Evolutionary conservation across 2,329 filamentous ascomycete genomes (phyloP).

Genomic region (Sarocladium strictum): DNA sequence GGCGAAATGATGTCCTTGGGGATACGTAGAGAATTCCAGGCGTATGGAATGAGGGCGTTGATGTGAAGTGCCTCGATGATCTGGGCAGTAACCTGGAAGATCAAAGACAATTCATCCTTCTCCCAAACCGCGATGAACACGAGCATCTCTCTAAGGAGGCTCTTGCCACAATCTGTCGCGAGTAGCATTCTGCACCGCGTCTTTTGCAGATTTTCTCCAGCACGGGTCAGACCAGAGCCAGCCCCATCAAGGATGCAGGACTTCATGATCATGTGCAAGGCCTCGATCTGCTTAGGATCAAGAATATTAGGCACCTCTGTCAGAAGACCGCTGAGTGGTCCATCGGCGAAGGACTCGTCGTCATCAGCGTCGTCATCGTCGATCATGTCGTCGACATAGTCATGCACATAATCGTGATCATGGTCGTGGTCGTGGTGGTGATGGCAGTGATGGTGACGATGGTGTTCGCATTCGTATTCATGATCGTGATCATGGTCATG

Average conservation of each 20-base stretch:
- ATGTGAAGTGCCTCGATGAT: constrained; percentile 91
- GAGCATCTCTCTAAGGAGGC: constrained; percentile 80
- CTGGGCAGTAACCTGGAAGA: constrained; percentile 94
- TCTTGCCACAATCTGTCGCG: constrained; percentile 84
- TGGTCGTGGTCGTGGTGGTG: constrained; percentile 29
- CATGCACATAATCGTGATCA: constrained; percentile 32
- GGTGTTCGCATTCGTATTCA: constrained; percentile 11
- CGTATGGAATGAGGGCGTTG: constrained; percentile 83
- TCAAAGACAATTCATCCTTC: constrained; percentile 84
- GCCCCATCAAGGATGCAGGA: constrained; percentile 84
- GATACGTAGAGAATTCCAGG: constrained; percentile 86
- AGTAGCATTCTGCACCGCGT: constrained; percentile 85
- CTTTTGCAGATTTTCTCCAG: constrained; percentile 80
- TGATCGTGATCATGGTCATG: constrained; percentile 19
- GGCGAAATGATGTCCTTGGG: constrained; percentile 95
- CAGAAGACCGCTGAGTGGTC: constrained; percentile 73
- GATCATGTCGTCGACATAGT: constrained; percentile 49
- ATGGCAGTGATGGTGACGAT: constrained; percentile 20
- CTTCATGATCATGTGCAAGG: constrained; percentile 95
- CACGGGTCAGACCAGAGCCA: constrained; percentile 60
- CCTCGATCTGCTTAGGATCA: constrained; percentile 91
- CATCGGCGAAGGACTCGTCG: constrained; percentile 73
- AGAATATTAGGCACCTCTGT: constrained; percentile 94
- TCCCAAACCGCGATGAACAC: constrained; percentile 98
- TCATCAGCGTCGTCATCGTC: constrained; percentile 66